Base-by-base conservation (phyloP, 768 basidiomycete species). In the Boletus sp. region DNA sequence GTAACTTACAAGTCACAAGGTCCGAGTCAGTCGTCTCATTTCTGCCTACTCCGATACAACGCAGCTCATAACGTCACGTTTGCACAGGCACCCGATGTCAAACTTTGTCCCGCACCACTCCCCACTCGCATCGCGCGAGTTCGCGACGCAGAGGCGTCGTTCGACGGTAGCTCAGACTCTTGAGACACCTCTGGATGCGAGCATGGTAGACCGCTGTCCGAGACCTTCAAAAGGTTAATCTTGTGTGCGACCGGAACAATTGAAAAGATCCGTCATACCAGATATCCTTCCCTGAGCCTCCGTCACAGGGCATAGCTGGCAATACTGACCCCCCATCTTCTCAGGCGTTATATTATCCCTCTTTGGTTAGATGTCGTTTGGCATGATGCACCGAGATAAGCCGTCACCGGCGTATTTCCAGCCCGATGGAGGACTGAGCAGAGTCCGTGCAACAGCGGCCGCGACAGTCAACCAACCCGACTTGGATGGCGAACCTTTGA, bases 171-270 rank as follows among this genome's bases (percentile, higher is more conserved):
- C 73, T 52, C 75, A 74, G 81, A 85, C 59, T 82, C 77, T n/a
- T 24, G 84, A 84, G 61, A 53, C 69, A 2, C 77, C 72, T 48
- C 81, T 76, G 54, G 78, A 81, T 56, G 72, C 78, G 30, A 71
- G 73, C 15, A 68, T 77, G 45, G 67, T 73, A 7, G 84, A 82
- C 63, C 69, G 71, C 6, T 80, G 83, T 73, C 87, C 87, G 18
- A 75, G 87, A 39, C 90, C 90, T 0, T 86, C 93, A 82, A 74
- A 51, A 80, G 81, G 1, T 73, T 88, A n/a, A 75, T 84, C 1
- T 60, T 94, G 2, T 92, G 87, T 69, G 89, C 88, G 36, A 92
- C 91, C 0, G 90, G 91, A 7, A 77, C 87, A n/a, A 65, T 71
- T 42, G 90, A 93, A 75, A 93, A 92, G 83, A 91, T 89, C 56